Evolutionary conservation across 768 basidiomycete species (phyloP).

Genomic region (Trametes gibbosa): DNA sequence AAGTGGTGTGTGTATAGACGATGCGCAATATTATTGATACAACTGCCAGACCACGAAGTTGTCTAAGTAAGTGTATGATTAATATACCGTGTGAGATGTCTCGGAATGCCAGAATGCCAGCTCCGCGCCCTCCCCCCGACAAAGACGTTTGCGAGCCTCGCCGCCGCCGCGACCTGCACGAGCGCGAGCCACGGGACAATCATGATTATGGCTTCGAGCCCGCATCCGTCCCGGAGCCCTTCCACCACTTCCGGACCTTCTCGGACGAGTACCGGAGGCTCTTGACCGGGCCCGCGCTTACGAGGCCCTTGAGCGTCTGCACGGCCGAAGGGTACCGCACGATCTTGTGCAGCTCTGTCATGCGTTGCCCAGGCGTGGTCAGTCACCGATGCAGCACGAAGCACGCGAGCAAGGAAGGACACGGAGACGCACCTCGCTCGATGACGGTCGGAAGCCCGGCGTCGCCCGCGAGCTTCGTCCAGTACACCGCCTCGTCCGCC

Average conservation of each 20-base stretch:
- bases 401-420: not conserved
- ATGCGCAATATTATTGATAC: slow-evolving; percentile 19
- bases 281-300: slow-evolving; percentile 79
- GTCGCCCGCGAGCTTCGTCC: slow-evolving; percentile 69
- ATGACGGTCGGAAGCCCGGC: slow-evolving; percentile 52
- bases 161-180: slow-evolving; percentile 13
- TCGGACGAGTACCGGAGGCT: slow-evolving; percentile 69
- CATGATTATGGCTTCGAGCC: not conserved
- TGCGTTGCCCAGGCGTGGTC: not conserved
- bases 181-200: not conserved
- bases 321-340: slow-evolving; percentile 81
- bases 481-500: slow-evolving; percentile 73
- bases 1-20: slow-evolving; percentile 12
- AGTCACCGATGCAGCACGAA: not conserved
- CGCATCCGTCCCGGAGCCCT: slow-evolving; percentile 11
- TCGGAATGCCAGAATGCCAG: not conserved
- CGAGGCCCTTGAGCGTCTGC: slow-evolving; percentile 83
- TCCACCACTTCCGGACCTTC: slow-evolving; percentile 88
- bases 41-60: slow-evolving; percentile 12
- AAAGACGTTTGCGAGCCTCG: not conserved
- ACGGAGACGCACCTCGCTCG: slow-evolving; percentile 41
- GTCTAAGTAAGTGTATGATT: slow-evolving; percentile 14
- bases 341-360: slow-evolving; percentile 69
- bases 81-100: slow-evolving; percentile 13
- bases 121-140: too few species aligned